Evolutionary conservation across 2,329 filamentous ascomycete species (phyloP).

Genomic region (Hypoxylon sp.): DNA sequence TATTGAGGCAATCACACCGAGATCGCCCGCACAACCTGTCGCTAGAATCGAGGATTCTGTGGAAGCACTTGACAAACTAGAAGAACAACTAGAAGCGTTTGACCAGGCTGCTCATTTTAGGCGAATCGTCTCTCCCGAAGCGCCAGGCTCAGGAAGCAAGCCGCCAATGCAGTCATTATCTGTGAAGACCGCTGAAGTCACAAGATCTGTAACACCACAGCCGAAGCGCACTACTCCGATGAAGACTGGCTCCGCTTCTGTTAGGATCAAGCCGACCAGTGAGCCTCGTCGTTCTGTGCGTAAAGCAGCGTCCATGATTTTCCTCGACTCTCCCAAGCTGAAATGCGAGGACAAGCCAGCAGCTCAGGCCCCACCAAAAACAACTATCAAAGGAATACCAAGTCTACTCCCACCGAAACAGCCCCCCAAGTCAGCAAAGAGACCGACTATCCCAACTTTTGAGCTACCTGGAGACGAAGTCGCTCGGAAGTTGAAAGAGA

Average conservation of each 20-base stretch:
- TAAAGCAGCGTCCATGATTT: conserved; percentile 60
- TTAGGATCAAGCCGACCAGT: conserved; percentile 60
- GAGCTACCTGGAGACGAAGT: conserved; percentile 75
- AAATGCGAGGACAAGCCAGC: conserved; percentile 48
- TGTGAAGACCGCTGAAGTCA: conserved; percentile 29
- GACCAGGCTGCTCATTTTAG: conserved; percentile 52
- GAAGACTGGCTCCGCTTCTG: conserved; percentile 57
- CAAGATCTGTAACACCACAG: conserved; percentile 50
- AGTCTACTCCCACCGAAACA: conserved; percentile 64
- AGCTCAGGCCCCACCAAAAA: conserved; percentile 50
- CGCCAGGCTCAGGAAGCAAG: conserved; percentile 28
- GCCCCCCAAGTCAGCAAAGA: conserved; percentile 67
- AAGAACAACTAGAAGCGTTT: conserved; percentile 73
- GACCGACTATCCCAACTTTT: conserved; percentile 69
- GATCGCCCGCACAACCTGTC: conserved; percentile 54
- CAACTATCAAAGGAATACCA: conserved; percentile 55
- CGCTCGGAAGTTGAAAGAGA: conserved; percentile 57
- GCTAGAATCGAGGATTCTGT: conserved; percentile 74
- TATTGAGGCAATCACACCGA: conserved; percentile 56
- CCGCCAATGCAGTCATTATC: conserved; percentile 30
- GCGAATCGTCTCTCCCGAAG: conserved; percentile 42
- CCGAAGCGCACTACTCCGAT: conserved; percentile 41
- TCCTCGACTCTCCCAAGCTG: conserved; percentile 52
- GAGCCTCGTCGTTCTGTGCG: conserved; percentile 58
- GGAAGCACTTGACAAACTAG: conserved; percentile 73